Conservation (phyloP, 2,329 filamentous ascomycete genomes). For the Orbilia oligospora region DNA sequence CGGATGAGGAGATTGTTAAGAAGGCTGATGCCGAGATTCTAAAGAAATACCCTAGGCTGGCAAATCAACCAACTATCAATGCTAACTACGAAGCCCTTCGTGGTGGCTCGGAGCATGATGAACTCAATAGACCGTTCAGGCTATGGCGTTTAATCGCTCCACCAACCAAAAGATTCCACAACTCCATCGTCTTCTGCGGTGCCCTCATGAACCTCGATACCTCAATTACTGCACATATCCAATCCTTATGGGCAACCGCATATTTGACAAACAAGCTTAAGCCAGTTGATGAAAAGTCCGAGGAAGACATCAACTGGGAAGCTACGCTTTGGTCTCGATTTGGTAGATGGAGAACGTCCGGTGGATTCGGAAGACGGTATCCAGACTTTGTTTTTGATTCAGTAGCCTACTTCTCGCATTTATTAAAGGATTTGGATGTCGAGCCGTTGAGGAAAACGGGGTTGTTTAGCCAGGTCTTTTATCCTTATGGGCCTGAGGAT, state of each 20-base stretch:
- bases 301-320: constrained; percentile 69
- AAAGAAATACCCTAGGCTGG: constrained; percentile 70
- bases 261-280: constrained; percentile 74
- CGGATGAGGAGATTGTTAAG: constrained; percentile 67
- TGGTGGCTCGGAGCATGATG: constrained; percentile 47
- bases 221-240: constrained; percentile 68
- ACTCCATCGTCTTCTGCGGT: constrained; percentile 69
- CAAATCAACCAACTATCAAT: constrained; percentile 71
- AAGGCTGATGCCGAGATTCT: constrained; percentile 73
- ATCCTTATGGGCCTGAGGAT: constrained; percentile 74
- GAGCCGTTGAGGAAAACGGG: constrained; percentile 72
- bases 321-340: constrained; percentile 78
- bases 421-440: constrained; percentile 77
- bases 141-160: constrained; percentile 56
- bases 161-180: constrained; percentile 56
- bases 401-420: constrained; percentile 78
- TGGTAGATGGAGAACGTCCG: constrained; percentile 78
- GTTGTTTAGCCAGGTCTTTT: constrained; percentile 70
- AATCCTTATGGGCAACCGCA: constrained; percentile 76
- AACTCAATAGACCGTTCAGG: constrained; percentile 54
- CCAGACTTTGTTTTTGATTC: constrained; percentile 83
- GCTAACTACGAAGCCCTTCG: constrained; percentile 68
- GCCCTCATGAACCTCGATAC: constrained; percentile 69
- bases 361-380: constrained; percentile 74
- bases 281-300: constrained; percentile 63